Evolutionary conservation across 2,329 filamentous ascomycete species (phyloP).

Genomic region (Magnaporthiopsis poae): DNA sequence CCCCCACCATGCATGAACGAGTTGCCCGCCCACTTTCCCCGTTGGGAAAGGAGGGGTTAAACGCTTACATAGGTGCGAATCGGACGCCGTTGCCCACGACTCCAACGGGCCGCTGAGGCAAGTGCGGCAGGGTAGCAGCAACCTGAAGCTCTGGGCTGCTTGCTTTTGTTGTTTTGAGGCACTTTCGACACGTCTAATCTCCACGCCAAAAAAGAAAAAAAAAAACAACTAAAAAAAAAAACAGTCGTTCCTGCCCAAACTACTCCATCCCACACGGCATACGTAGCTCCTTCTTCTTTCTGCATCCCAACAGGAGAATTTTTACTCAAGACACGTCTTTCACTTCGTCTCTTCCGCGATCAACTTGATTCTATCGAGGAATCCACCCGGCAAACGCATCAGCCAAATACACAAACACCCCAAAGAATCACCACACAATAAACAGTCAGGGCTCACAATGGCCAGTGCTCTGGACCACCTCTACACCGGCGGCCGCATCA

Average conservation of each 20-base stretch:
- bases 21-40: neutral
- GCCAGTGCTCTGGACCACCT: slow-evolving; percentile 77
- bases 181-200: slow-evolving; percentile 7
- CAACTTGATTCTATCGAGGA: neutral
- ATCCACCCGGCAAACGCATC: neutral
- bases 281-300: neutral
- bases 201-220: neutral
- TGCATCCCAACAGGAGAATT: neutral
- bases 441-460: slow-evolving; percentile 29
- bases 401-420: no score
- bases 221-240: neutral
- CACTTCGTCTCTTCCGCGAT: neutral
- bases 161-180: slow-evolving; percentile 8
- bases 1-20: neutral
- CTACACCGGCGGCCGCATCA: slow-evolving; percentile 60
- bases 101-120: neutral
- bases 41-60: neutral
- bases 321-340: neutral
- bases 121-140: neutral
- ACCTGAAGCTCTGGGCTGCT: neutral
- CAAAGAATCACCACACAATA: no score
- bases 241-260: neutral
- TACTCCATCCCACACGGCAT: neutral
- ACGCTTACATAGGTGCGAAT: neutral
- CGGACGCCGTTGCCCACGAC: neutral